Conservation (phyloP, 306 rosid genomes). For the Malus orientalis region DNA sequence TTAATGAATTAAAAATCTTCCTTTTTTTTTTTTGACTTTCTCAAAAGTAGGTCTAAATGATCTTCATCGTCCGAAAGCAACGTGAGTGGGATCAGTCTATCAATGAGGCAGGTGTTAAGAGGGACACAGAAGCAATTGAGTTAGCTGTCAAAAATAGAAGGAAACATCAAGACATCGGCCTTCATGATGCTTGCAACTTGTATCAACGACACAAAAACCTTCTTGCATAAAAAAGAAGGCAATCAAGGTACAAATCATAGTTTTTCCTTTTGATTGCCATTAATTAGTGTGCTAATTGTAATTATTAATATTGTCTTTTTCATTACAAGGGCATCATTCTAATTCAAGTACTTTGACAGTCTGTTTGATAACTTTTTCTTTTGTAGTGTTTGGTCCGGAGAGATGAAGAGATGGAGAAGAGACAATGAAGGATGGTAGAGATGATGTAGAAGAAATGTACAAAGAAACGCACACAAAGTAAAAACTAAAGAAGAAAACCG, state of each 20-base stretch:
- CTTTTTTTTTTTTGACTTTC: background rate
- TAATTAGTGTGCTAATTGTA: background rate
- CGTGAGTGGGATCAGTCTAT: conserved; percentile 3
- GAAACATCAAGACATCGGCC: background rate
- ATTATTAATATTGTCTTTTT: background rate
- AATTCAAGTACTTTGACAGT: background rate
- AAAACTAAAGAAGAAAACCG: too few species aligned
- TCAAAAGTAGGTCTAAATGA: background rate
- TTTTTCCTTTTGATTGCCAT: background rate
- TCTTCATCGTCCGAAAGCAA: background rate
- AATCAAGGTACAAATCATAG: background rate
- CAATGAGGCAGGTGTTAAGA: conserved; percentile 6
- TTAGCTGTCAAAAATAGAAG: conserved; percentile 2
- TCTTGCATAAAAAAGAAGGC: background rate
- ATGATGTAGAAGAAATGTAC: background rate
- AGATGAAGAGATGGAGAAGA: too few species aligned
- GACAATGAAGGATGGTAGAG: too few species aligned
- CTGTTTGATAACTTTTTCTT: background rate
- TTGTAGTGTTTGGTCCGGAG: background rate
- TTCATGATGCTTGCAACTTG: conserved; percentile 18
- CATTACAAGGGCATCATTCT: background rate
- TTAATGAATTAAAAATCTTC: too few species aligned
- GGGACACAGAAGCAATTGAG: conserved; percentile 3
- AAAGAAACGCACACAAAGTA: too few species aligned
- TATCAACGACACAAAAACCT: conserved; percentile 8